A percentile compares a stretch with the other conserved stretches of the same genome.
Conservation (phyloP, 164 flowering plant species). For the Nymphaea thermarum region DNA sequence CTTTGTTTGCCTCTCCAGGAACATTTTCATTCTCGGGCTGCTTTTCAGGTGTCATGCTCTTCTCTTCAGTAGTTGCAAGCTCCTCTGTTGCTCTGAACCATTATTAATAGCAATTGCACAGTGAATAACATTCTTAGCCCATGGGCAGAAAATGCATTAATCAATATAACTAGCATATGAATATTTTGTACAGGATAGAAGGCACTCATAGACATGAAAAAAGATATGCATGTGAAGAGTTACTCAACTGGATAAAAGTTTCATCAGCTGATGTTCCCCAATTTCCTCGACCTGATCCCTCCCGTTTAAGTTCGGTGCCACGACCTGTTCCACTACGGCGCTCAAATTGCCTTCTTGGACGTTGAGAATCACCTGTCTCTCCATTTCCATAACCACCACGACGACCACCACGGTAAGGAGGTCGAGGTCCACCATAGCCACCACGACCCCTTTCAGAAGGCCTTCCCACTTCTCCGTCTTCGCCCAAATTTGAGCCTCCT, state of each 20-base stretch:
- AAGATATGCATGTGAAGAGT: background rate
- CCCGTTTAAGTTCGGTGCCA: slow-evolving; percentile 53
- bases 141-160: background rate
- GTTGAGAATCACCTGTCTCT: slow-evolving; percentile 10
- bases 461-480: slow-evolving; percentile 26
- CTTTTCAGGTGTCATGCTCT: slow-evolving; percentile 34
- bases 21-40: slow-evolving; percentile 27
- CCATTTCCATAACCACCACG: slow-evolving; percentile 20
- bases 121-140: background rate
- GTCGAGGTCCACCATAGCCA: slow-evolving; percentile 1
- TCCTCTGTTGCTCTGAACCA: slow-evolving; percentile 15
- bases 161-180: background rate
- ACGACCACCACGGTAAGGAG: slow-evolving; percentile 7
- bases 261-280: slow-evolving; percentile 54
- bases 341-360: slow-evolving; percentile 36
- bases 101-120: slow-evolving; percentile 15
- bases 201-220: background rate
- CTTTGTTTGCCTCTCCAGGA: slow-evolving; percentile 27
- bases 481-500: slow-evolving; percentile 21
- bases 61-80: slow-evolving; percentile 26
- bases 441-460: slow-evolving; percentile 17
- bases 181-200: background rate
- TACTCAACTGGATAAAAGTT: slow-evolving; percentile 7
- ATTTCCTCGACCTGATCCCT: slow-evolving; percentile 57
- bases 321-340: slow-evolving; percentile 63